Base-by-base conservation (phyloP, 2,329 filamentous ascomycete species). In the Fusarium sp. region DNA sequence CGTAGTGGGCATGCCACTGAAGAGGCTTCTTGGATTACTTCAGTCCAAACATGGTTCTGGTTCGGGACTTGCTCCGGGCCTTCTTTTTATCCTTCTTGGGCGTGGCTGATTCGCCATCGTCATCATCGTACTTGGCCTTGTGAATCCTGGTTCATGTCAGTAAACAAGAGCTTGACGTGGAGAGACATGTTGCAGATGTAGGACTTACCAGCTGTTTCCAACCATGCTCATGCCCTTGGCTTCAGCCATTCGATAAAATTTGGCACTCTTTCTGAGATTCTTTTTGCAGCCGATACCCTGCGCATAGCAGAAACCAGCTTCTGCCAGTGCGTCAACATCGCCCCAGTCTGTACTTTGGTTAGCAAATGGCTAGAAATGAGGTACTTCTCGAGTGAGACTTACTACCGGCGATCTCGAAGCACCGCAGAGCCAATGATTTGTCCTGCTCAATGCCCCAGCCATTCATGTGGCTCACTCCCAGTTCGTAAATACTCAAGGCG, bases 401-500 rank as follows among this genome's bases (percentile, higher is more conserved):
- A 90, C 88, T 91, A 52, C 93, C 95, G 41, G 96, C 96, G 72
- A 98, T 97, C 78, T 99, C 96, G 76, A 97, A 99, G 77, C 96
- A 99, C 53, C 94, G 87, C 73, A 99, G 80, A 1, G 94, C 96
- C 61, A 98, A 85, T 7, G 87, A 81, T 77, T 96, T 97, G 76
- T 99, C 96, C 79, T 97, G 94, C 71, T 95, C 89, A 39, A 97
- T 96, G 17, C 96, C 96, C 96, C 96, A 99, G 7, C 96, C 96
- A 73, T 99, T 97, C 88, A 97, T 94, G 76, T 98, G 95, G 76
- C 93, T 97, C 25, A 97, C 94, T 5, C 96, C 96, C 23, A 99
- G 85, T 80, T 99, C 96, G 73, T 99, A 99, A 54, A 98, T 94
- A 73, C 94, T 96, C 44, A 98, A 84, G 1, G 95, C 96, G 78